A percentile compares a stretch with the other conserved stretches of the same genome.
Evolutionary conservation across 176 grass and related monocot genomes (phyloP).

Genomic region (Hordeum marinum): DNA sequence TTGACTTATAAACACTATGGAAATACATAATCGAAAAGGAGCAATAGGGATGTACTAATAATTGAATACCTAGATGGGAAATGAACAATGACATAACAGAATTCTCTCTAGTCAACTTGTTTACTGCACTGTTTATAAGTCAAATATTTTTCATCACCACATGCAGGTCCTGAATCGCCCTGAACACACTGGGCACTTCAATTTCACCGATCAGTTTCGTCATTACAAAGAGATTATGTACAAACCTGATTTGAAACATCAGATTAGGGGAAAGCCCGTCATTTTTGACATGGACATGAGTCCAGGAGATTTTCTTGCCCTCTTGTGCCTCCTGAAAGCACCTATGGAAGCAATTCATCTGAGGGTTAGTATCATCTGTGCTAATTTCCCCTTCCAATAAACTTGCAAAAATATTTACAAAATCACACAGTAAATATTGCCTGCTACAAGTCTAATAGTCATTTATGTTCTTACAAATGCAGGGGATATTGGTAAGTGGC

Average conservation of each 20-base stretch:
- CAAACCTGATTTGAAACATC: constrained; percentile 33
- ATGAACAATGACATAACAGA: neutral
- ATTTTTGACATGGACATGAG: constrained; percentile 88
- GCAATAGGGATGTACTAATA: neutral
- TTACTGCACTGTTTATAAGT: neutral
- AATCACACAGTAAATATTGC: neutral
- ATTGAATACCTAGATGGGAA: neutral
- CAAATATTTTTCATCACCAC: neutral
- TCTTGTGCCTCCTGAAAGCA: constrained; percentile 70
- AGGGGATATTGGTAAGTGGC: constrained; percentile 66
- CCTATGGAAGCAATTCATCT: constrained; percentile 56
- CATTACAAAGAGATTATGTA: constrained; percentile 57
- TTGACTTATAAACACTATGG: neutral
- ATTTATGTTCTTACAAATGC: constrained; percentile 9
- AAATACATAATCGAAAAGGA: neutral
- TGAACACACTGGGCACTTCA: constrained; percentile 50
- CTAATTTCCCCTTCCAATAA: neutral
- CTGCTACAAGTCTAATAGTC: neutral
- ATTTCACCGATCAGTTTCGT: constrained; percentile 48
- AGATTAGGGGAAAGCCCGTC: constrained; percentile 45
- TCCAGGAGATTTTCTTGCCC: constrained; percentile 73
- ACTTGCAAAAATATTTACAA: neutral
- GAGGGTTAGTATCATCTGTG: constrained; percentile 40
- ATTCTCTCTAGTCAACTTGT: neutral
- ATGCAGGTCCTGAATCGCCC: constrained; percentile 57